A percentile compares a stretch with the other conserved stretches of the same genome.
Conservation (phyloP, 2,329 filamentous ascomycete genomes). For the Chrysoporthe austroafricana region DNA sequence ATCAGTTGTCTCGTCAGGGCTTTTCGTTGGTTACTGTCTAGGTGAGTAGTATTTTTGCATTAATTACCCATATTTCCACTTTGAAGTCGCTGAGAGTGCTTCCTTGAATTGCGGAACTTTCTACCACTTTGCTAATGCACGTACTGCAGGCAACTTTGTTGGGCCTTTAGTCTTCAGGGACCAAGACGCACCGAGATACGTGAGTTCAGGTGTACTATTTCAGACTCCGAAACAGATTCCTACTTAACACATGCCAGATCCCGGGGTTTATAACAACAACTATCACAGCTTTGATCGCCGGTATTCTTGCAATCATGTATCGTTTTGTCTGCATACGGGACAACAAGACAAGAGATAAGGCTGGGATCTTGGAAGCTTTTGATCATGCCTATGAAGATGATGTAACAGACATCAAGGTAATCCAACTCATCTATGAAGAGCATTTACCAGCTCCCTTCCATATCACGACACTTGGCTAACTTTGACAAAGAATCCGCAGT, state of each 20-base stretch:
- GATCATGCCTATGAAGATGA: constrained; percentile 21
- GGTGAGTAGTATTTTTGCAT: constrained; percentile 35
- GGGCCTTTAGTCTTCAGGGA: constrained; percentile 47
- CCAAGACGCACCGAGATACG: constrained; percentile 45
- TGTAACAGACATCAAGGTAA: constrained; percentile 21
- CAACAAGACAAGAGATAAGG: constrained; percentile 11
- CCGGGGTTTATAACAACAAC: constrained; percentile 46
- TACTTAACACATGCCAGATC: not conserved
- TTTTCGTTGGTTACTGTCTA: constrained; percentile 56
- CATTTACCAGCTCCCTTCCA: no score
- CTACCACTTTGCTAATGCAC: not conserved
- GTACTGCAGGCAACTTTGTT: constrained; percentile 44
- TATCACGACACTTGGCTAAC: not conserved
- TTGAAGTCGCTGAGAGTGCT: no score
- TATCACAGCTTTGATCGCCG: constrained; percentile 37
- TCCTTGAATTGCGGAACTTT: no score
- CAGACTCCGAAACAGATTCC: not conserved
- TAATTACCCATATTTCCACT: no score
- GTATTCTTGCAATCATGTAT: constrained; percentile 46
- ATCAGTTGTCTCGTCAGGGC: constrained; percentile 50
- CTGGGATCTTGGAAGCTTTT: constrained; percentile 14
- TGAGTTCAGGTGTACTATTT: not conserved
- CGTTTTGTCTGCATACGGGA: constrained; percentile 37
- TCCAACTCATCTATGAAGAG: not conserved
- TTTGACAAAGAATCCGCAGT: constrained; percentile 14